Percentiles rank a stretch among this genome's conserved stretches.
Evolutionary conservation across 768 basidiomycete species (phyloP).

Genomic region (Podaxis sp.): DNA sequence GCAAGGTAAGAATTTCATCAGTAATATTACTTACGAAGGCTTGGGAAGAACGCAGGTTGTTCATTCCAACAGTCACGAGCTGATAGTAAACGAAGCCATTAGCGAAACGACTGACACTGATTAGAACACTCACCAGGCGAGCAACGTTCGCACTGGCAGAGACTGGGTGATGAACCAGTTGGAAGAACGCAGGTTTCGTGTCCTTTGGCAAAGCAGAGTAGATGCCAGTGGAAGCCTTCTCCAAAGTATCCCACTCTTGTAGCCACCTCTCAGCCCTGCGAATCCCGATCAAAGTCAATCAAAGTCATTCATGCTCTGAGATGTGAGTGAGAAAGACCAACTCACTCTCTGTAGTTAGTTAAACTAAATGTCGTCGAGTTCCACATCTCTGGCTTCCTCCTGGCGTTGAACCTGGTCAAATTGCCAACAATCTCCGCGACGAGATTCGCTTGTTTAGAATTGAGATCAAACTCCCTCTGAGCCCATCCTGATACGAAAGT

Average conservation of each 20-base stretch:
- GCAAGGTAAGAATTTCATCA: background rate
- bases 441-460: constrained; percentile 29
- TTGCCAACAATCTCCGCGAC: constrained; percentile 52
- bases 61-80: constrained; percentile 53
- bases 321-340: constrained; percentile 6
- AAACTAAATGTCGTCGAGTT: constrained; percentile 59
- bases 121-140: constrained; percentile 32
- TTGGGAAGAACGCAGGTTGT: constrained; percentile 59
- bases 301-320: background rate
- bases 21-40: constrained; percentile 26
- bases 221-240: constrained; percentile 44
- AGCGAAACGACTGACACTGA: background rate
- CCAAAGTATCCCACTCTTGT: constrained; percentile 43
- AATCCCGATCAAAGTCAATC: background rate
- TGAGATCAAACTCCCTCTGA: constrained; percentile 54
- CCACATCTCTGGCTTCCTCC: constrained; percentile 62
- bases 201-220: constrained; percentile 43
- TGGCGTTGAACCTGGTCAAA: constrained; percentile 50
- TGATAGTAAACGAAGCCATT: constrained; percentile 6
- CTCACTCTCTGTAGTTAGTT: constrained; percentile 64
- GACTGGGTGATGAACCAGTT: constrained; percentile 62
- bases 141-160: constrained; percentile 52
- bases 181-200: constrained; percentile 58
- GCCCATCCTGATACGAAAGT: constrained; percentile 56
- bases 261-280: constrained; percentile 53